Base-by-base conservation (phyloP, 345 rosid genomes). In the Diplotaxis tenuifolia region DNA sequence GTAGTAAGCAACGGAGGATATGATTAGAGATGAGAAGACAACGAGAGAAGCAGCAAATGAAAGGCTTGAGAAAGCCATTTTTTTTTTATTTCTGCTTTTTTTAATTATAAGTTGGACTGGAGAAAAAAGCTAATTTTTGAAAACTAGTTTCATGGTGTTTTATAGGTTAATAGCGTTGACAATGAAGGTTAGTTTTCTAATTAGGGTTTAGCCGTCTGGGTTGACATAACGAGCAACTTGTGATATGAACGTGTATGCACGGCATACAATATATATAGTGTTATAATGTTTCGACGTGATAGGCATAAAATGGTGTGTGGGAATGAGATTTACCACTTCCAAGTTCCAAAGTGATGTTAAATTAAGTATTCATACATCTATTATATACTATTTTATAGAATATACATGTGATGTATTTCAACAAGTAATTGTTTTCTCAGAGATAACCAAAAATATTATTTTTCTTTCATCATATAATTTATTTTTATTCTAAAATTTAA, bases 1-100 rank as follows among this genome's bases (percentile, higher is more conserved):
- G 57, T 67, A 66, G 28, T 72, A 53, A 29, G 81, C 81, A 53
- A 72, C 65, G 11, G 81, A 78, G 0, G 81, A 72, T 52, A 78
- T 61, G 54, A 78, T 67, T 31, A 78, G 59, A 61, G 77, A 78
- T 53, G 81, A 78, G 69, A 78, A 72, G 40, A 77, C 23, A 3
- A 78, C 49, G 11, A 72, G 68, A 38, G 73, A 67, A 59, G 73
- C 73, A 60, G 70, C 77, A 53, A 38, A 78, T 12, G 77, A 78
- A 57, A 78, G 58, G 29, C 70, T 19, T 72, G 77, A 72, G 65
- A 78, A 67, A 72, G 69, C 70, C 81, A 78, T 78, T 9, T 10
- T n/a, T n/a, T n/a, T n/a, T 53, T 47, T 58, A 40, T 1, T n/a
- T 58, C 57, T 21, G 64, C 63, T 58, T 70, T 66, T 40, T 58